Base-by-base conservation (phyloP, 768 basidiomycete genomes). In the Russula emetica region DNA sequence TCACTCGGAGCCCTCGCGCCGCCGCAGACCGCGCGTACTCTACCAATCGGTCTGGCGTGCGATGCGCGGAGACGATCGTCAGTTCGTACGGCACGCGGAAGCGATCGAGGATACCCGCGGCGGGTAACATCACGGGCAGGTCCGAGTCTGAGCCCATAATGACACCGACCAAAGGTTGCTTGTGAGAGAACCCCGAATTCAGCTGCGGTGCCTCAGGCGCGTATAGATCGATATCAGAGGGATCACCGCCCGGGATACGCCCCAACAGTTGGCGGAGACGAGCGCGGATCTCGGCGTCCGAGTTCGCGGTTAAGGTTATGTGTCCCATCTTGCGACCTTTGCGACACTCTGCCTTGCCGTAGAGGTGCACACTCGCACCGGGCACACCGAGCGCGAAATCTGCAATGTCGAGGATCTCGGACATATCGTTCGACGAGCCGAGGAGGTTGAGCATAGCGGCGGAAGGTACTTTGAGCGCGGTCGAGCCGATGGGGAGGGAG, bases 81-180 rank as follows among this genome's bases (percentile, higher is more conserved):
- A 99, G 78, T 73, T 99, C 96, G 76, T 91, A 97, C 0, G 96
- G 92, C 24, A 98, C 77, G 10, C 72, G 70, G 75, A 98, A 97
- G n/a, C 77, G 76, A 69, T 91, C 87, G 22, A 98, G 83, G 61
- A 97, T 86, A 50, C 81, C 84, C 0, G 96, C 90, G 18, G 91
- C 92, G 6, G 94, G 88, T 18, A 91, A 80, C 88, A 99, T 94
- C 22, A 87, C 85, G 0, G 93, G 91, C n/a, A 99, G 78, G 73
- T 99, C 97, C 16, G 96, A 98, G 75, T 98, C 96, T 11, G 94
- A 96, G 20, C 97, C 97, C 97, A 98, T 99, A 73, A 99, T 94
- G 63, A 99, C 82, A 0, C 91, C 89, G 0, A 98, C 91, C 13
- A 98, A 80, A 7, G 96, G 94, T 56, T 84, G 78, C 0, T 76